These are phyloP conservation scores for Fennellomyces sp. DNA, from an alignment of 371 early-diverging fungal species.

Conservation along the genomic window DNA sequence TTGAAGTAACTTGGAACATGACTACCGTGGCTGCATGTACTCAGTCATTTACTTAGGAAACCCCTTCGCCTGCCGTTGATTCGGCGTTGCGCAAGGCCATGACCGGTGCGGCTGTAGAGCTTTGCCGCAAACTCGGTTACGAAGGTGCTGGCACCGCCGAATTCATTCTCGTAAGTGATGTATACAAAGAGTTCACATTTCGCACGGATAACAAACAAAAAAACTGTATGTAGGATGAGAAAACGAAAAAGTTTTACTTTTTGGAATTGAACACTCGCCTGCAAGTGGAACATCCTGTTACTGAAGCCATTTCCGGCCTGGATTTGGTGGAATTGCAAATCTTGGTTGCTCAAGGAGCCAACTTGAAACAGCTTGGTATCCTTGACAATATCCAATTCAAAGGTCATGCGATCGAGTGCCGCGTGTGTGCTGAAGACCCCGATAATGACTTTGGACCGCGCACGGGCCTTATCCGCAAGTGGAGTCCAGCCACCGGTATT, in stretches of 20 bases:
- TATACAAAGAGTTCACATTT: background rate
- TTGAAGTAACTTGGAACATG: slow-evolving; percentile 57
- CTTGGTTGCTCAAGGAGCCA: slow-evolving; percentile 64
- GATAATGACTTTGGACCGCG: slow-evolving; percentile 87
- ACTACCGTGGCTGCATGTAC: background rate
- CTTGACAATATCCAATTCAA: slow-evolving; percentile 55
- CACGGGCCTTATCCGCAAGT: slow-evolving; percentile 74
- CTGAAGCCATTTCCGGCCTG: slow-evolving; percentile 90
- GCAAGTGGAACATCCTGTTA: slow-evolving; percentile 96
- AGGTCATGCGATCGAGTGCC: slow-evolving; percentile 84
- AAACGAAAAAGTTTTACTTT: slow-evolving; percentile 76
- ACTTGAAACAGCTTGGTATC: slow-evolving; percentile 43
- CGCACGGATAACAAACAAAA: background rate
- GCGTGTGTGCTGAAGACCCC: slow-evolving; percentile 88
- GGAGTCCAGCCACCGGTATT: slow-evolving; percentile 73
- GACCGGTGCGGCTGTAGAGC: slow-evolving; percentile 60
- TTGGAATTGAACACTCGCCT: slow-evolving; percentile 86
- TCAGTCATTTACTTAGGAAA: slow-evolving; percentile 39
- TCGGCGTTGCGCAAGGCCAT: slow-evolving; percentile 50
- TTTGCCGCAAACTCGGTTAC: slow-evolving; percentile 64
- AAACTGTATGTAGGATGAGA: slow-evolving; percentile 36
- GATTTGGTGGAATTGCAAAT: slow-evolving; percentile 93
- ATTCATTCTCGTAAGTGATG: slow-evolving; percentile 77
- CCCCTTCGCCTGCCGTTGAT: slow-evolving; percentile 62
- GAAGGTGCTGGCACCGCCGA: slow-evolving; percentile 84